phyloP scores from a whole-genome alignment of 2,329 filamentous ascomycete species.

The Colletotrichum lini region DNA sequence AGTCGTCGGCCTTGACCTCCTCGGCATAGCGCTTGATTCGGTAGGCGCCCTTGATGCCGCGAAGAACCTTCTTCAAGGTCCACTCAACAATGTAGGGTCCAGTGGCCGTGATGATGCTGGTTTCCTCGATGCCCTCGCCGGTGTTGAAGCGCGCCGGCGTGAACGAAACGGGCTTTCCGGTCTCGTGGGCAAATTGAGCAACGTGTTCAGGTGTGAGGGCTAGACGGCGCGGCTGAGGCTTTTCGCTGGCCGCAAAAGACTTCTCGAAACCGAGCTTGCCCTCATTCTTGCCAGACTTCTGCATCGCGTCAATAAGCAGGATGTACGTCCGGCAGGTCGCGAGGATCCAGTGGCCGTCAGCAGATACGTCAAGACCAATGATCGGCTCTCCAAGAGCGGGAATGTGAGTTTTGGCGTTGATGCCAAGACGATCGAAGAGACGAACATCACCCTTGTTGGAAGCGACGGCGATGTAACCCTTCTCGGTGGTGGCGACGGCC shows the following conservation, averaged over 20 bases:
- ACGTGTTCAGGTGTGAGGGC: constrained; percentile 92
- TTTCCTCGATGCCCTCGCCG: constrained; percentile 84
- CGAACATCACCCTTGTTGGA: constrained; percentile 98
- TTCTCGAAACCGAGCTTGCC: constrained; percentile 99
- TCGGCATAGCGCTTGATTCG: constrained; percentile 97
- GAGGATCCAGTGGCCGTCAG: constrained; percentile 95
- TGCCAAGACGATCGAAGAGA: constrained; percentile 94
- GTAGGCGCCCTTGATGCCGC: constrained; percentile 88
- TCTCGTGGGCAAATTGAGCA: constrained; percentile 97
- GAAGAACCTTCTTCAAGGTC: constrained; percentile 91
- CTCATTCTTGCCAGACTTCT: constrained; percentile 95
- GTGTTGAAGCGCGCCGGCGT: constrained; percentile 96
- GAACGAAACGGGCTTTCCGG: constrained; percentile 86
- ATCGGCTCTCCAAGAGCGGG: constrained; percentile 96
- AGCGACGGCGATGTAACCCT: constrained; percentile 96
- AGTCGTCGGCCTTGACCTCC: constrained; percentile 97
- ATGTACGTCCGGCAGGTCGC: constrained; percentile 96
- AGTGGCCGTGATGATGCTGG: constrained; percentile 95
- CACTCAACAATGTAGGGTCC: constrained; percentile 98
- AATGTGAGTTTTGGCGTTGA: constrained; percentile 97
- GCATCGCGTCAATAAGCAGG: constrained; percentile 90
- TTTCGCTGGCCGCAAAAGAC: constrained; percentile 90
- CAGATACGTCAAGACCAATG: constrained; percentile 93
- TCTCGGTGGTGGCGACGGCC: constrained; percentile 91
- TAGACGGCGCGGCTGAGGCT: constrained; percentile 92